Conservation (phyloP, 2,329 filamentous ascomycete genomes). For the Diaporthe sp. region DNA sequence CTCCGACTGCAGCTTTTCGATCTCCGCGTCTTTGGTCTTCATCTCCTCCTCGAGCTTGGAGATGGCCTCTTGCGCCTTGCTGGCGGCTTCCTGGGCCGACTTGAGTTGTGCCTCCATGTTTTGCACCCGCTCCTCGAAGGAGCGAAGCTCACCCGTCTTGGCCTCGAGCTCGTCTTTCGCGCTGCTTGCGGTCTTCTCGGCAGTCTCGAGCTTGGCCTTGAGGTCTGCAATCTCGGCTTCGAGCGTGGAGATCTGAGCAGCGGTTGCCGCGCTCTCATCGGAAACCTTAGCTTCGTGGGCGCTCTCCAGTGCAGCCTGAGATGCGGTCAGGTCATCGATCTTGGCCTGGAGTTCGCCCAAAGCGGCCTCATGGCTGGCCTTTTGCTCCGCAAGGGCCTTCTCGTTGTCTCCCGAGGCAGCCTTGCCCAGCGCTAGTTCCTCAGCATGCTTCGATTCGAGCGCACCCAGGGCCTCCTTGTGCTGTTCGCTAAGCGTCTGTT, state of each 20-base stretch:
- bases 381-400: constrained; percentile 63
- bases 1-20: constrained; percentile 64
- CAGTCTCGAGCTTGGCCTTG: constrained; percentile 60
- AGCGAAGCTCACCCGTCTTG: constrained; percentile 54
- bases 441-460: constrained; percentile 66
- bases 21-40: constrained; percentile 61
- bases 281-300: constrained; percentile 60
- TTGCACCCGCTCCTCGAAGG: constrained; percentile 55
- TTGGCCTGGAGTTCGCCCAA: constrained; percentile 65
- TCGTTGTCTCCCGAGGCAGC: constrained; percentile 61
- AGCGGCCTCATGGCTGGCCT: constrained; percentile 61
- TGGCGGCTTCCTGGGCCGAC: constrained; percentile 56
- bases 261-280: constrained; percentile 58
- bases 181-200: constrained; percentile 58
- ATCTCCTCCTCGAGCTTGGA: constrained; percentile 62
- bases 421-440: constrained; percentile 62
- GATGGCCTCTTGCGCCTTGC: constrained; percentile 60
- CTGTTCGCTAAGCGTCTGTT: constrained; percentile 61
- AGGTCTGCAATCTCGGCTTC: constrained; percentile 66
- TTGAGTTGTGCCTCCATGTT: constrained; percentile 61
- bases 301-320: constrained; percentile 59
- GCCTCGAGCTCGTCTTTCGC: constrained; percentile 60
- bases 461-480: constrained; percentile 63
- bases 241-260: constrained; percentile 61
- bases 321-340: constrained; percentile 64